Evolutionary conservation across 768 basidiomycete species (phyloP), one percentile per base, ranked within the genome.

Genomic region (Zangia roseola): DNA sequence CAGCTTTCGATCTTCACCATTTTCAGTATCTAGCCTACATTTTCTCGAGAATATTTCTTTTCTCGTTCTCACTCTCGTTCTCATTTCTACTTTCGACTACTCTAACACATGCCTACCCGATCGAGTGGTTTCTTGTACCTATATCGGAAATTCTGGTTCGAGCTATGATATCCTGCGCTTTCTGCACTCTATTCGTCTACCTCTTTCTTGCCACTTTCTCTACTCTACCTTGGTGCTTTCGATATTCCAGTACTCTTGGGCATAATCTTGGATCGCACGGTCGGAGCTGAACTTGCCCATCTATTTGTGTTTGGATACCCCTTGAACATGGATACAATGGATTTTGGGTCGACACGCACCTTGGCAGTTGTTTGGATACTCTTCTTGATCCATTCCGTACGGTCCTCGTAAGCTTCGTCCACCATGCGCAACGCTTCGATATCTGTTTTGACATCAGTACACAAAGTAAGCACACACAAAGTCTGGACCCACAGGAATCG

Each of bases 211-310:
- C 24, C 33, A 16, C 5, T 33, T 28, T 40, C 14, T n/a, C 26
- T 52, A 69, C 34, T 67, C 51, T 37, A 71, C 58, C 30, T 63
- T 68, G 53, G 55, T 59, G 47, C 76, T 72, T 59, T 89, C 86
- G 34, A 88, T 74, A 64, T 86, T 89, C 86, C 86, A 89, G 68
- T 84, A 88, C 59, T 84, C 82, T 69, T 95, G 92, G 2, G 92
- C 93, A 59, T 95, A 95, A 65, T 93, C 88, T 57, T 83, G 82
- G 62, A 97, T 94, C 4, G 92, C 90, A 44, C 94, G 80, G 65
- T 98, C 95, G 28, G 89, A 91, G 67, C 91, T 93, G 76, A 97
- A 97, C 63, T 94, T 94, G 68, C 93, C 94, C 94, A 97, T 97
- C 82, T 61, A 52, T 43, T 13, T 16, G 14, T 86, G 49, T 51